Evolutionary conservation across 768 basidiomycete genomes (phyloP).

Genomic region (Cantharellus anzutake): DNA sequence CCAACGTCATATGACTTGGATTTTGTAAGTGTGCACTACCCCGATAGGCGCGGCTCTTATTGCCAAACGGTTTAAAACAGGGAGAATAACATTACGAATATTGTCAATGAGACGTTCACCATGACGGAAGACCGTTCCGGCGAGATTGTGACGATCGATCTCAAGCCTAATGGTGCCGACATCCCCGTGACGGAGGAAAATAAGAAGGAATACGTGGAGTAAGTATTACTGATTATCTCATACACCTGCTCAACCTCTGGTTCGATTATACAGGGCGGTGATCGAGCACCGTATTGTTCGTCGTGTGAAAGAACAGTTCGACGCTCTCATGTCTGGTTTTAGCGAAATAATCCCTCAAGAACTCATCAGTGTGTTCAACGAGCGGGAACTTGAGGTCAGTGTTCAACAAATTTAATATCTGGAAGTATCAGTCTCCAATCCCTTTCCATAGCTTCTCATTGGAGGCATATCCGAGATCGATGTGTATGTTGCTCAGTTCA

Average conservation of each 20-base stretch:
- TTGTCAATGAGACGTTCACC: conserved; percentile 86
- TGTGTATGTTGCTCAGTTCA: conserved; percentile 38
- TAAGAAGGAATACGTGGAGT: conserved; percentile 96
- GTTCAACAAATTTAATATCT: not conserved
- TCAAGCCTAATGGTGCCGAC: conserved; percentile 73
- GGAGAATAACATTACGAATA: conserved; percentile 92
- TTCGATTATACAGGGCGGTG: conserved; percentile 19
- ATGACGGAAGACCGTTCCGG: not conserved
- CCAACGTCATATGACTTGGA: conserved; percentile 91
- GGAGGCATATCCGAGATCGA: conserved; percentile 99
- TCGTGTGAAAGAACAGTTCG: conserved; percentile 96
- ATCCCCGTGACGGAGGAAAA: conserved; percentile 85
- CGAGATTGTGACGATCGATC: conserved; percentile 74
- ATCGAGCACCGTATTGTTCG: conserved; percentile 95
- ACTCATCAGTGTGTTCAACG: conserved; percentile 47
- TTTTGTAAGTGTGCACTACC: conserved; percentile 41
- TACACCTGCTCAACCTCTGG: not conserved
- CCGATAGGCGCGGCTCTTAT: not conserved
- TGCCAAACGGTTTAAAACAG: conserved; percentile 19
- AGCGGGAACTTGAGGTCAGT: conserved; percentile 59
- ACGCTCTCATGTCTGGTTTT: conserved; percentile 99
- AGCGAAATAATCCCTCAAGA: conserved; percentile 98
- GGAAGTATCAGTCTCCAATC: not conserved
- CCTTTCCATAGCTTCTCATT: conserved; percentile 43
- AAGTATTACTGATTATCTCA: conserved; percentile 8